Percentiles rank a stretch among this genome's conserved stretches.
phyloP scores from a whole-genome alignment of 768 basidiomycete species.

The Boletus sensibilis region DNA sequence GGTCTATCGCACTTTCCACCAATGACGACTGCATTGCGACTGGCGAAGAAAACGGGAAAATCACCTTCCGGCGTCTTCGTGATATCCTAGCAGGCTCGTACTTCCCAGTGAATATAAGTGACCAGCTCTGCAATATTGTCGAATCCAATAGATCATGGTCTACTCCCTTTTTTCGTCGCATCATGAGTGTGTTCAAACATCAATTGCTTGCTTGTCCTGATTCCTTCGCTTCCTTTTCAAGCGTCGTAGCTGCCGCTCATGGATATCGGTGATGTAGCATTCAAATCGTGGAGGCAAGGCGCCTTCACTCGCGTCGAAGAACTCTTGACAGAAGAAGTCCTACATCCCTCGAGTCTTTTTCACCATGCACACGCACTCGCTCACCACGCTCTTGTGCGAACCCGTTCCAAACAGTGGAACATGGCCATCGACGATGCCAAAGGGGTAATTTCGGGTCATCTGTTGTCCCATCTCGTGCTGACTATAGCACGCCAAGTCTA shows the following conservation, averaged over 20 bases:
- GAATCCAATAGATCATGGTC: not conserved
- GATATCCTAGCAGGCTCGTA: not conserved
- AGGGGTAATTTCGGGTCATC: not conserved
- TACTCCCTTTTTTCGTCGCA: too few relatives aligned
- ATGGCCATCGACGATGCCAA: constrained; percentile 5
- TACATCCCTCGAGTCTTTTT: not conserved
- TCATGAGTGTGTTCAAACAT: not conserved
- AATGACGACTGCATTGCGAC: not conserved
- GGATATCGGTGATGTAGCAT: not conserved
- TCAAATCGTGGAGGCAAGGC: not conserved
- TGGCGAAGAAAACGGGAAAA: not conserved
- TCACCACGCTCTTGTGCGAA: not conserved
- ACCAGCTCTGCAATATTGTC: fast-evolving
- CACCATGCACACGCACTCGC: constrained; percentile 2
- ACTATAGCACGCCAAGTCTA: not conserved
- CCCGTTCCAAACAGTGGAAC: not conserved
- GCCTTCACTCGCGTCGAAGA: not conserved
- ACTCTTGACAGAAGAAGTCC: not conserved
- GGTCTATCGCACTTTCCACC: not conserved
- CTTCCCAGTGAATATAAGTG: not conserved
- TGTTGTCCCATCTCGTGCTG: not conserved
- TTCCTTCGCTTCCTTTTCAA: not conserved
- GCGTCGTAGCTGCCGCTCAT: not conserved
- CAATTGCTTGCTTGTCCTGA: not conserved
- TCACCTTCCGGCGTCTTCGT: not conserved